Evolutionary conservation across 768 basidiomycete genomes (phyloP), one percentile per base, ranked within the genome.

Genomic region (Tricholoma furcatifolium): DNA sequence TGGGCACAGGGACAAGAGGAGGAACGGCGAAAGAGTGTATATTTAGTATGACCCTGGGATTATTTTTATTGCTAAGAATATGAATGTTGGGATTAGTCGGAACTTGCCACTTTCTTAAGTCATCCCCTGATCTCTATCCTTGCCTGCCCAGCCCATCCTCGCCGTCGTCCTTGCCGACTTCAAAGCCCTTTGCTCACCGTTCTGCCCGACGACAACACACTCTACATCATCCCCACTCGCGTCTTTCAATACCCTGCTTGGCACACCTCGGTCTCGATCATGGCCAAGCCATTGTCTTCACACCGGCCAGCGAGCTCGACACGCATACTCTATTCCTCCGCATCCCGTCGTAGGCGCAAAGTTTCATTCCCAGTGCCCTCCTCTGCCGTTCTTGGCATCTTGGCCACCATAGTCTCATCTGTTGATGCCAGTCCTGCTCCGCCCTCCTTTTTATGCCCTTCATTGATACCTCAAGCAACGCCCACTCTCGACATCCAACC

Each of bases 361-460:
- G 43, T 53, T 36, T 24, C 66, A 50, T 58, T 54, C 6, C 45
- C 60, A 20, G 60, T 65, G 4, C 82, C 84, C 23, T 85, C 85
- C 35, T 62, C 78, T 0, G 68, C 74, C 14, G 55, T 84, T 53
- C 74, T 87, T 55, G 76, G 83, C 2, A 65, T 82, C 44, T 75
- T 87, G 36, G 83, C 84, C 21, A 69, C 80, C 61, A 69, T 87
- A 56, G 67, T 77, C n/a, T 62, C 75, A 23, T 55, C 72, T 3
- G 81, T 68, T 36, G 67, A 76, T 60, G 80, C 74, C 43, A 73
- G 73, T 52, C 83, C 84, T 7, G 66, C 73, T 20, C 82, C 83
- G 1, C 83, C 78, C n/a, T 57, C 74, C 47, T 87, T 87, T 58
- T 76, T 86, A 39, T 87, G 84, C 55, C 86, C 84, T 1, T 74